Conservation (phyloP, 129 eudicot species). For the Gnaphalium uliginosum region DNA sequence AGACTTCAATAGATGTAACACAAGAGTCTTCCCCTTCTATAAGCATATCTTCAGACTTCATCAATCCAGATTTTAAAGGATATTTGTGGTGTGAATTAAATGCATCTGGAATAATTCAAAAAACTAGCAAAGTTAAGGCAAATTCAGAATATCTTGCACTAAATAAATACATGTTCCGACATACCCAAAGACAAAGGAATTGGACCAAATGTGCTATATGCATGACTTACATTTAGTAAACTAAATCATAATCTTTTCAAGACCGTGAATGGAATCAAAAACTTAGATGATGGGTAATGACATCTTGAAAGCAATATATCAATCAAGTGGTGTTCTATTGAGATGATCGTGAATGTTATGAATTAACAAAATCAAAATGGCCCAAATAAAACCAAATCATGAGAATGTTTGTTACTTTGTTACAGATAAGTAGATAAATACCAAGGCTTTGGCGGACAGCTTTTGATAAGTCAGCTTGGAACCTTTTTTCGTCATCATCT, state of each 20-base stretch:
- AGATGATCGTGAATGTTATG: not conserved
- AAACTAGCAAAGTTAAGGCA: slow-evolving; percentile 7
- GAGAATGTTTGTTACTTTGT: not conserved
- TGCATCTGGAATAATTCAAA: slow-evolving; percentile 45
- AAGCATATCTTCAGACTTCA: slow-evolving; percentile 30
- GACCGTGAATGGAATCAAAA: not conserved
- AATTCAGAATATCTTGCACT: slow-evolving; percentile 1
- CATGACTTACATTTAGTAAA: not conserved
- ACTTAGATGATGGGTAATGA: not conserved
- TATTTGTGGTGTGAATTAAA: slow-evolving; percentile 52
- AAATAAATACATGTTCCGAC: slow-evolving; percentile 1
- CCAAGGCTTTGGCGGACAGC: slow-evolving; percentile 97
- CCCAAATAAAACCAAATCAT: not conserved
- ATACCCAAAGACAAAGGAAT: slow-evolving; percentile 1
- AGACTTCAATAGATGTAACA: slow-evolving; percentile 28
- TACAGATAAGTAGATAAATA: slow-evolving; percentile 36
- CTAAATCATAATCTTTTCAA: not conserved
- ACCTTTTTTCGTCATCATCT: slow-evolving; percentile 88
- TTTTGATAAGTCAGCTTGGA: slow-evolving; percentile 90
- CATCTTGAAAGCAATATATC: not conserved
- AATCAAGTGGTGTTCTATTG: not conserved
- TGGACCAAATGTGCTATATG: slow-evolving; percentile 9
- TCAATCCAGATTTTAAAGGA: slow-evolving; percentile 37
- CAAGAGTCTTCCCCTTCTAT: slow-evolving; percentile 38
- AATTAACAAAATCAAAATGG: slow-evolving; percentile 8